Percentiles rank a stretch among this genome's conserved stretches.
These are phyloP conservation scores for Kockiozyma suomiensis DNA, from an alignment of 805 yeast species.

Conservation along the genomic window DNA sequence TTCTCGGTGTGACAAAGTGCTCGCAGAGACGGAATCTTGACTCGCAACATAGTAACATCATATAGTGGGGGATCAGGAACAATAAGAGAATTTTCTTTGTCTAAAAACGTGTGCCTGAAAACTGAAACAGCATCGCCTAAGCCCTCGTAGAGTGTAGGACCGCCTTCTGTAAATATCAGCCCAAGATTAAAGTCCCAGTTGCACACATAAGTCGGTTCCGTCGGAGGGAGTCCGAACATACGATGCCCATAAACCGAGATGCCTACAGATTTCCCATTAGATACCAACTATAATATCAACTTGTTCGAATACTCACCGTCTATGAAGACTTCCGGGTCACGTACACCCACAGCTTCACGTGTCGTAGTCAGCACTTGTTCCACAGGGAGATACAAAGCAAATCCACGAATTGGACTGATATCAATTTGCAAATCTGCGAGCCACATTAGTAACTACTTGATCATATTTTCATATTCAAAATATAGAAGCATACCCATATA, in stretches of 20 bases:
- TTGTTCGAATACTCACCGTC: constrained; percentile 47
- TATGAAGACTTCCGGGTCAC: constrained; percentile 51
- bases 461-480: background rate
- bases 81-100: constrained; percentile 73
- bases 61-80: constrained; percentile 57
- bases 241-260: constrained; percentile 79
- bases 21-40: constrained; percentile 54
- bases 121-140: constrained; percentile 50
- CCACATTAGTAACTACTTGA: constrained; percentile 7
- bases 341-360: constrained; percentile 10
- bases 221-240: constrained; percentile 89
- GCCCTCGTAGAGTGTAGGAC: constrained; percentile 50
- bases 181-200: constrained; percentile 86
- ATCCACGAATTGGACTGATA: constrained; percentile 54
- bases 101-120: constrained; percentile 65
- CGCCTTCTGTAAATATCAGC: constrained; percentile 55
- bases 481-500: constrained; percentile 65
- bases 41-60: constrained; percentile 70
- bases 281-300: background rate
- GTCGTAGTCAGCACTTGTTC: constrained; percentile 39
- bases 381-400: constrained; percentile 40
- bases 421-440: constrained; percentile 65
- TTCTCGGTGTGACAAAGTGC: constrained; percentile 48
- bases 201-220: constrained; percentile 83
- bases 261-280: constrained; percentile 2